phyloP scores from a whole-genome alignment of 1,284 basidiomycete genomes.

The Ceratobasidium sp. region DNA sequence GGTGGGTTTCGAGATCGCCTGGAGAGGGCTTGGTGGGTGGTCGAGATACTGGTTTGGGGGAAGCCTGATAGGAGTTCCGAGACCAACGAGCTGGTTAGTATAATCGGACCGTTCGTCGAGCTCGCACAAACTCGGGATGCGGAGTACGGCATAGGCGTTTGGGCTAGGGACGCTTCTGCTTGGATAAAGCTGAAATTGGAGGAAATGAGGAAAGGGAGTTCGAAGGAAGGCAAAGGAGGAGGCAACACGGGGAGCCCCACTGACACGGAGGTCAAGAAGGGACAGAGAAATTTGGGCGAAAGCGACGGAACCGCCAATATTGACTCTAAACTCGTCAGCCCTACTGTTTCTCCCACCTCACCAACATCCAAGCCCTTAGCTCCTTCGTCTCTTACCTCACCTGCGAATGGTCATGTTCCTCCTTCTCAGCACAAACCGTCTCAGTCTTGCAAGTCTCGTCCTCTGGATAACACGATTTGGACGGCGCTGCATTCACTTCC shows the following conservation, averaged over 20 bases:
- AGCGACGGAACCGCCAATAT: not conserved
- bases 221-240: not conserved
- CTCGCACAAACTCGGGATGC: slow-evolving; percentile 54
- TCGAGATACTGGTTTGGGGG: slow-evolving; percentile 29
- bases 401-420: not conserved
- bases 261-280: not conserved
- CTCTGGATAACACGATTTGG: slow-evolving; percentile 66
- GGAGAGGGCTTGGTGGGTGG: not conserved
- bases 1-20: slow-evolving; percentile 12
- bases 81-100: slow-evolving; percentile 71
- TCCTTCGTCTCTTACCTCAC: not conserved
- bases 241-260: not conserved
- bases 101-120: slow-evolving; percentile 75
- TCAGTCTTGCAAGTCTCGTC: not conserved
- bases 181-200: not conserved
- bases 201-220: not conserved
- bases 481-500: slow-evolving; percentile 82
- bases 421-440: not conserved
- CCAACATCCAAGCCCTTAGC: slow-evolving; percentile 9
- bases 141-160: slow-evolving; percentile 15
- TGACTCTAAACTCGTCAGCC: not conserved
- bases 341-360: not conserved
- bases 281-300: not conserved
- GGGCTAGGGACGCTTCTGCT: not conserved
- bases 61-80: slow-evolving; percentile 38